Percentiles rank a stretch among this genome's conserved stretches.
Conservation (phyloP, 2,329 filamentous ascomycete genomes). For the Fusarium brachygibbosum region DNA sequence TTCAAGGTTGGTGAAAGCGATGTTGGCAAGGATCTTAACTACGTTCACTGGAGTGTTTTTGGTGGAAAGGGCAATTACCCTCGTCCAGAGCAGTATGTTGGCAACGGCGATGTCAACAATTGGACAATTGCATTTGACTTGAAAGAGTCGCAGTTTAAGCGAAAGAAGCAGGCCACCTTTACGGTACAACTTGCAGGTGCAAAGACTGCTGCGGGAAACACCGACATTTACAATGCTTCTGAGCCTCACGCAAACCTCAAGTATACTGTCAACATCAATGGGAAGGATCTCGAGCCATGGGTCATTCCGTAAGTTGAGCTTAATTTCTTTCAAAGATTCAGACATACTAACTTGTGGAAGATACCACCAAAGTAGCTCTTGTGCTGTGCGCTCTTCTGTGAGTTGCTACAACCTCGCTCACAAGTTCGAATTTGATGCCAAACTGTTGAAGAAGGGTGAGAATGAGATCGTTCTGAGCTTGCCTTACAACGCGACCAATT, state of each 20-base stretch:
- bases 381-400: slow-evolving; percentile 70
- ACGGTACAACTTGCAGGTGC: slow-evolving; percentile 74
- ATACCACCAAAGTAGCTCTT: slow-evolving; percentile 59
- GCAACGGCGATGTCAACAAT: slow-evolving; percentile 65
- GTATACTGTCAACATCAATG: slow-evolving; percentile 60
- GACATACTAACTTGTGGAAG: slow-evolving; percentile 20
- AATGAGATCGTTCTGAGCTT: slow-evolving; percentile 71
- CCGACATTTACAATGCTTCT: slow-evolving; percentile 66
- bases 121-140: slow-evolving; percentile 70
- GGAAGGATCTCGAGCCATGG: slow-evolving; percentile 64
- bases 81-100: slow-evolving; percentile 59
- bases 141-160: slow-evolving; percentile 56
- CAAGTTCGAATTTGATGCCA: slow-evolving; percentile 69
- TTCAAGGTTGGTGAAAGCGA: slow-evolving; percentile 69
- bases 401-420: slow-evolving; percentile 72
- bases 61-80: slow-evolving; percentile 66
- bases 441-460: slow-evolving; percentile 62
- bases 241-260: slow-evolving; percentile 67
- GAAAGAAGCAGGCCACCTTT: slow-evolving; percentile 65
- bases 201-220: slow-evolving; percentile 73
- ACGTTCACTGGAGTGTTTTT: slow-evolving; percentile 75
- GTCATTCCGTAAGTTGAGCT: slow-evolving; percentile 63
- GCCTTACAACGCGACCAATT: slow-evolving; percentile 70
- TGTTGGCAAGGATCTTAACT: slow-evolving; percentile 67
- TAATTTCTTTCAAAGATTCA: too few species aligned